phyloP scores from a whole-genome alignment of 768 basidiomycete genomes.

The Boletus insuetus region DNA sequence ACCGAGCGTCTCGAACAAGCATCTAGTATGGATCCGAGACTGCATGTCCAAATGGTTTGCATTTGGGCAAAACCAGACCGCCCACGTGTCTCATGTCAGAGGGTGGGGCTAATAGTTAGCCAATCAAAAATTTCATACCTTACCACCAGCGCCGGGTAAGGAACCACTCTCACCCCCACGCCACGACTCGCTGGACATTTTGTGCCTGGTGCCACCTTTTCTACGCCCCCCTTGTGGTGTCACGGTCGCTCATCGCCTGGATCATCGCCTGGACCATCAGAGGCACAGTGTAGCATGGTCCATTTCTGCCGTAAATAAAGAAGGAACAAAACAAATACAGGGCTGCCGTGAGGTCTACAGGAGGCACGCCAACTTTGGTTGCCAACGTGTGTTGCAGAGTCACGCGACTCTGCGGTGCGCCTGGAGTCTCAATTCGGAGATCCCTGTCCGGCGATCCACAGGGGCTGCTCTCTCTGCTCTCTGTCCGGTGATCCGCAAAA shows the following conservation, averaged over 20 bases:
- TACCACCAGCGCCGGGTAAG: no score
- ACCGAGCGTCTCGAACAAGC: neutral
- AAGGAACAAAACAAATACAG: conserved; percentile 1
- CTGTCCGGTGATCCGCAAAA: neutral
- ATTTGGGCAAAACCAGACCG: conserved; percentile 33
- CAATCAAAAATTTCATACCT: conserved; percentile 1
- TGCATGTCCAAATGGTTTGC: conserved; percentile 64
- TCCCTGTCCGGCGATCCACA: conserved; percentile 2
- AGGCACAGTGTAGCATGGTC: no score
- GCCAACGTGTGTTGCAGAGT: neutral
- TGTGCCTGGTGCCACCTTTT: no score
- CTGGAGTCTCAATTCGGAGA: neutral
- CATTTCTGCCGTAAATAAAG: conserved; percentile 10
- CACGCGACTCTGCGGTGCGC: neutral
- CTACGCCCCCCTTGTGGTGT: no score
- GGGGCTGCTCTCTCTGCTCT: neutral
- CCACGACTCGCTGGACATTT: conserved; percentile 44
- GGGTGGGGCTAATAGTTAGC: no score
- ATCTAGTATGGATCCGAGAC: conserved; percentile 32
- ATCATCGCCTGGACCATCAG: conserved; percentile 13
- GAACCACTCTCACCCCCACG: conserved; percentile 38
- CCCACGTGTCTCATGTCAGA: conserved; percentile 38
- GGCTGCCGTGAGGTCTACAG: neutral
- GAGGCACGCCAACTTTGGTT: neutral
- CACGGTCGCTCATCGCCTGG: no score